These are phyloP conservation scores for Colletotrichum sp. DNA, from an alignment of 2,329 filamentous ascomycete genomes.

Conservation along the genomic window DNA sequence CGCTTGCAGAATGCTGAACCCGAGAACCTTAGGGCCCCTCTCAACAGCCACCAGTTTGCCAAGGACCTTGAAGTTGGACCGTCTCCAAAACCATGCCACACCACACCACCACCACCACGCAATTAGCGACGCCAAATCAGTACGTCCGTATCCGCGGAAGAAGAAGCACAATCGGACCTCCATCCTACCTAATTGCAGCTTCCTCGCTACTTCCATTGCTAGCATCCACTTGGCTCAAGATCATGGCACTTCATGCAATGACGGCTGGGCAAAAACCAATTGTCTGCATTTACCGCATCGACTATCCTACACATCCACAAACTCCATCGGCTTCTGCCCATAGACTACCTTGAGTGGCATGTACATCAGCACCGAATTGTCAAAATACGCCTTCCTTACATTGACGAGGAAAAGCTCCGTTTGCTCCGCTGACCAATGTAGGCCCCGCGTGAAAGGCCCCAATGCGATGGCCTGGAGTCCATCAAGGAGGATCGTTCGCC, in stretches of 20 bases:
- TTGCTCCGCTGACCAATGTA: conserved; percentile 51
- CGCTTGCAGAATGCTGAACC: not conserved
- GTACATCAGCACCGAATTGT: conserved; percentile 49
- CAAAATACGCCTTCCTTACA: conserved; percentile 52
- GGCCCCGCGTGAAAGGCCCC: conserved; percentile 53
- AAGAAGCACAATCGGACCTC: not conserved
- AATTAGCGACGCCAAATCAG: not conserved
- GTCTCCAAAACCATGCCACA: not conserved
- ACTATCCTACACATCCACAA: not conserved
- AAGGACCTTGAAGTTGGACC: not conserved
- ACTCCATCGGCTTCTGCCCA: conserved; percentile 48
- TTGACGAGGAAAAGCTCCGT: conserved; percentile 53
- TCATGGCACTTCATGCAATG: not conserved
- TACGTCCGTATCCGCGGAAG: not conserved
- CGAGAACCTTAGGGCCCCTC: not conserved
- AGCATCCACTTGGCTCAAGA: not conserved
- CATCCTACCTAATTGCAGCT: not conserved
- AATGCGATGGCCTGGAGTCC: conserved; percentile 56
- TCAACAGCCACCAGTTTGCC: not conserved
- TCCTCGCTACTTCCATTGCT: not conserved
- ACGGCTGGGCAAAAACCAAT: not conserved
- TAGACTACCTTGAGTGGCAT: conserved; percentile 62
- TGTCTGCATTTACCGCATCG: not conserved
- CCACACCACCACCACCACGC: not conserved
- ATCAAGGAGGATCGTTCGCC: conserved; percentile 53